Base-by-base conservation (phyloP, 805 yeast genomes). In the Yamadazyma phyllophila region DNA sequence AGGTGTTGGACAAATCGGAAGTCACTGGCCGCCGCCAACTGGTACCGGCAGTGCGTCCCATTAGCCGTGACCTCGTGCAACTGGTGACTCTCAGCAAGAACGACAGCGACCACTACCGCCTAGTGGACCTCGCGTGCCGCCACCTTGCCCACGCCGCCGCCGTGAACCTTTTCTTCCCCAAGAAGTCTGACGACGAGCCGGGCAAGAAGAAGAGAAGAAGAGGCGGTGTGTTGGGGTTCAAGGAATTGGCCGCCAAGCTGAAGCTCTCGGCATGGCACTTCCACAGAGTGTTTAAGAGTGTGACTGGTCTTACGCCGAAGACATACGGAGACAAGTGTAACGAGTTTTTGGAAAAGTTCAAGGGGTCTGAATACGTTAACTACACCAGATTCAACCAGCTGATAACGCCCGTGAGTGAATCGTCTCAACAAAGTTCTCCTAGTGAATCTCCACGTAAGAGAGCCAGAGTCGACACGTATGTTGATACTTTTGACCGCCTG, bases 241-340 rank as follows among this genome's bases (percentile, higher is more conserved):
- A 88, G 62, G 96, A 89, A 61, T 74, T 89, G 58, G 96, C 96
- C 7, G 82, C 88, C 15, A 85, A 88, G 59, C 83, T 90, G 8
- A 85, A 85, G 53, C 74, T 89, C 48, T 80, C 88, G 9, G 94
- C 96, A 20, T 89, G 96, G 96, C 96, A 89, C 65, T 89, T 89
- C 65, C 96, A 89, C 70, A 73, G 96, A 42, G 96, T 89, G 17
- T 89, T 89, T 73, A 85, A 89, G 64, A 78, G 83, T 45, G 87
- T 88, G 49, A 86, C 95, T 4, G 92, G 95, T 2, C 75, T 88
- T 47, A 88, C 96, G 1, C 96, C 96, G 17, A 87, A 88, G 69
- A 84, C 88, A 6, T 88, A 88, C 57, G 96, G 96, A 42, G 96
- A 88, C 59, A 81, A 82, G 51, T 86, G 96, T 60, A 83, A 80